Conservation (phyloP, 768 basidiomycete species). For the Kwoniella sp. region DNA sequence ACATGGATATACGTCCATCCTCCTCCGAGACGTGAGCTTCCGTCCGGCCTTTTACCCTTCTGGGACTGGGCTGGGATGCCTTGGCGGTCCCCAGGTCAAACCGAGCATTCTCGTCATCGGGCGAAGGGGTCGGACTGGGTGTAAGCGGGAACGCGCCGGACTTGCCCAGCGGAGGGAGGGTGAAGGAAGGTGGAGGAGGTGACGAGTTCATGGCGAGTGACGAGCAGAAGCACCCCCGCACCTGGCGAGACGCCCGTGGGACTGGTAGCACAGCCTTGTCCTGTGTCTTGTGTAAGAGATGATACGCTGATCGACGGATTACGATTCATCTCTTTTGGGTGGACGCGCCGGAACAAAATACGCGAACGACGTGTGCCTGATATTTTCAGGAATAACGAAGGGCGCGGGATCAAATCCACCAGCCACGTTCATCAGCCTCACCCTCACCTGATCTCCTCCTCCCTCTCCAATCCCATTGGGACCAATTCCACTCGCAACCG, state of each 20-base stretch:
- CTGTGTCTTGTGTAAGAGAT: not conserved
- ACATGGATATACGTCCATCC: conserved; percentile 51
- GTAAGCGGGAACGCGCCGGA: conserved; percentile 31
- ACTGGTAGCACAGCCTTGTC: not conserved
- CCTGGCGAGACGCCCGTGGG: not conserved
- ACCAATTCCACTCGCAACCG: too few species aligned
- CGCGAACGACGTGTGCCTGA: not conserved
- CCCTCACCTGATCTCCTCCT: not conserved
- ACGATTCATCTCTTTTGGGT: not conserved
- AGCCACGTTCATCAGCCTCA: conserved; percentile 4
- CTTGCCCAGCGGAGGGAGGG: conserved; percentile 33
- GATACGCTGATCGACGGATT: not conserved
- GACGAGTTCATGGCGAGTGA: conserved; percentile 42
- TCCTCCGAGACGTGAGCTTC: conserved; percentile 21
- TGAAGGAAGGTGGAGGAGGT: conserved; percentile 40
- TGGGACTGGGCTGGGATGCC: conserved; percentile 7
- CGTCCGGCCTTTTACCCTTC: conserved; percentile 14
- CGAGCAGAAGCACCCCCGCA: not conserved
- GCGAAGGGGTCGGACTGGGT: conserved; percentile 29
- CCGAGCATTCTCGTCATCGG: conserved; percentile 4
- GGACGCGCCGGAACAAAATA: not conserved
- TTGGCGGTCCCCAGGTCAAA: not conserved
- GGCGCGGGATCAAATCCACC: not conserved
- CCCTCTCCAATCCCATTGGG: too few species aligned
- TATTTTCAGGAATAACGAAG: too few species aligned